Evolutionary conservation across 2,329 filamentous ascomycete species (phyloP).

Genomic region (Fusarium sp.): DNA sequence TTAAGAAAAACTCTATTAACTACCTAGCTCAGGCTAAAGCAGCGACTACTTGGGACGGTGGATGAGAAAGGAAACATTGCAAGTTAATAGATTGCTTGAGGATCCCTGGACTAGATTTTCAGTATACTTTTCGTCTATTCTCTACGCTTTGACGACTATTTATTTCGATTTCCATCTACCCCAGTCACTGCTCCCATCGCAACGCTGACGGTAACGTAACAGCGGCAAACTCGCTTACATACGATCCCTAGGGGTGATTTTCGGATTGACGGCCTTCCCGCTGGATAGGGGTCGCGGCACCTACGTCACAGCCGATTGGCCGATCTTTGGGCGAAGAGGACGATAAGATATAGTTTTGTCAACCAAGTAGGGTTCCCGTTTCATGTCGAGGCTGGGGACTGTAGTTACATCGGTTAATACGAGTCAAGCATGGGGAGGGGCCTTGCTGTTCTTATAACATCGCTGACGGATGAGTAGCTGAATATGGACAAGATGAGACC

Average conservation of each 20-base stretch:
- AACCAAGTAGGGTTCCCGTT: not conserved
- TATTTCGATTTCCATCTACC: not conserved
- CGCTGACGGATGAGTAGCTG: not conserved
- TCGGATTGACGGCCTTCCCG: not conserved
- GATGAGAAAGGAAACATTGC: no score
- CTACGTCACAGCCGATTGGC: constrained; percentile 1
- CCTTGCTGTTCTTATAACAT: not conserved
- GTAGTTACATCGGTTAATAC: not conserved
- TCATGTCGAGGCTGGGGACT: not conserved
- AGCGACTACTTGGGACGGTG: no score
- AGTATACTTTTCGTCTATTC: not conserved
- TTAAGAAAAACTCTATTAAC: no score
- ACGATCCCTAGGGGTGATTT: constrained; percentile 2
- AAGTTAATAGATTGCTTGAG: no score
- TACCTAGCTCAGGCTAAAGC: no score
- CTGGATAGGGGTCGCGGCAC: not conserved
- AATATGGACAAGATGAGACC: no score
- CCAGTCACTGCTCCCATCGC: not conserved
- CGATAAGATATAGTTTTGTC: not conserved
- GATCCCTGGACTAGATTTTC: no score
- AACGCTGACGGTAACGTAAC: not conserved
- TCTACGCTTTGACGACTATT: not conserved
- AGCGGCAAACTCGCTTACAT: not conserved
- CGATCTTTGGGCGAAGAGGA: not conserved
- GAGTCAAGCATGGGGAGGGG: not conserved